phyloP scores from a whole-genome alignment of 495 filamentous ascomycete species.

The Platismatia glauca region DNA sequence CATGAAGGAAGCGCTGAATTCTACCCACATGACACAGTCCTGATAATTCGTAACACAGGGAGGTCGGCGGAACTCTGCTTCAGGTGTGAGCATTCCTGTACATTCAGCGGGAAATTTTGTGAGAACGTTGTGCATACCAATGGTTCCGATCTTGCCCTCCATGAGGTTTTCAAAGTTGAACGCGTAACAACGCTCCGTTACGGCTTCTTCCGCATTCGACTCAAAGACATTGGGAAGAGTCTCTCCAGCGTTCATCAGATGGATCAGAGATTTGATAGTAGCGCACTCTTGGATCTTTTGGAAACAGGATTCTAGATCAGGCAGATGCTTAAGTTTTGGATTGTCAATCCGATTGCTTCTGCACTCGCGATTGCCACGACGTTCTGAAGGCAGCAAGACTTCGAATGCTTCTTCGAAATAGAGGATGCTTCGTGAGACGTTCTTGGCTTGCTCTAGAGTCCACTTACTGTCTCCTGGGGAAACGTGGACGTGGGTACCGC shows the following conservation, averaged over 20 bases:
- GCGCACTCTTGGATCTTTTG: neutral
- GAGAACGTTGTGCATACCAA: neutral
- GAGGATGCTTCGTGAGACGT: neutral
- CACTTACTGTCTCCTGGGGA: neutral
- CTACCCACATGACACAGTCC: neutral
- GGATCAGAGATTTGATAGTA: neutral
- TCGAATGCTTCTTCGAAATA: conserved; percentile 1
- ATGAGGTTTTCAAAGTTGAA: neutral
- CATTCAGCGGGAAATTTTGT: neutral
- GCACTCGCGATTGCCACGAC: neutral
- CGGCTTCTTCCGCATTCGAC: neutral
- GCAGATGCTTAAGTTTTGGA: neutral
- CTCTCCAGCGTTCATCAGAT: neutral
- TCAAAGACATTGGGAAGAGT: neutral
- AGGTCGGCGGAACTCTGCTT: neutral
- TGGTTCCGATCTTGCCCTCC: neutral
- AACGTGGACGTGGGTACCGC: neutral
- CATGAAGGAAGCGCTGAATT: neutral
- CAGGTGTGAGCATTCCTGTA: neutral
- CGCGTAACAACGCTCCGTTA: neutral
- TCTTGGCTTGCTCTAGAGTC: neutral
- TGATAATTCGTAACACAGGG: neutral
- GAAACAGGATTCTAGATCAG: neutral
- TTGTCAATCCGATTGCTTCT: neutral
- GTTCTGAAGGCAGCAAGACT: neutral